Percentiles rank a stretch among this genome's conserved stretches.
These are phyloP conservation scores for Tripidium arundinaceum DNA, from an alignment of 202 grass and related monocot species.

Conservation along the genomic window DNA sequence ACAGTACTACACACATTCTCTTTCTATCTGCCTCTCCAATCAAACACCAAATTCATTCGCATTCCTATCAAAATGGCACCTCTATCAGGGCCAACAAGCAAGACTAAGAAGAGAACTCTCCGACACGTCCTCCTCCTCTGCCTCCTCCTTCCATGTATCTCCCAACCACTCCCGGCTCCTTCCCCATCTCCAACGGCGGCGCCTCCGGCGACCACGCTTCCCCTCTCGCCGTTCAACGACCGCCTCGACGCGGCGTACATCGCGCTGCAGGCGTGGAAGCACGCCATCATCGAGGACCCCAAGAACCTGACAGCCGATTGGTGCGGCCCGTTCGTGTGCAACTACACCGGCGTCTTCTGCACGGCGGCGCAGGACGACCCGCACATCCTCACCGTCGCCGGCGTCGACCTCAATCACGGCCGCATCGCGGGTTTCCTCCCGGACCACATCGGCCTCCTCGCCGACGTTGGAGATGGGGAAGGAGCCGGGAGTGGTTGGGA, in stretches of 20 bases:
- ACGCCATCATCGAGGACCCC: conserved; percentile 67
- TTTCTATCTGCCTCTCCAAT: not conserved
- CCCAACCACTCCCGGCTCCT: conserved; percentile 46
- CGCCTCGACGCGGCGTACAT: conserved; percentile 71
- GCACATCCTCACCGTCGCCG: conserved; percentile 66
- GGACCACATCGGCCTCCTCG: conserved; percentile 68
- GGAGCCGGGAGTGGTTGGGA: conserved; percentile 46
- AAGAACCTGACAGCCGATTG: conserved; percentile 69
- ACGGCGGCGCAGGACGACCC: conserved; percentile 65
- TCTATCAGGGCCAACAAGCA: not conserved
- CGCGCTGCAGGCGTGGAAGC: conserved; percentile 85
- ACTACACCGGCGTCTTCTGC: conserved; percentile 90
- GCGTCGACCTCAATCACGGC: conserved; percentile 82
- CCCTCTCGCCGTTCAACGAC: conserved; percentile 67
- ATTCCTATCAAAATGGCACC: conserved; percentile 33
- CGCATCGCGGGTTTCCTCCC: conserved; percentile 47
- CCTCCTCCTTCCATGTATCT: conserved; percentile 39
- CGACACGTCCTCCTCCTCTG: conserved; percentile 16
- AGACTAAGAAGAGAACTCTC: conserved; percentile 1
- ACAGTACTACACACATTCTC: conserved; percentile 9
- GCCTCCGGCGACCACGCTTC: conserved; percentile 11
- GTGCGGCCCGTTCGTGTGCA: conserved; percentile 85
- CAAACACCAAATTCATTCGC: conserved; percentile 10
- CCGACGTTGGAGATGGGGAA: conserved; percentile 55
- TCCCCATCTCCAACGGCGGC: conserved; percentile 29